Percentiles rank a stretch among this genome's conserved stretches.
Evolutionary conservation across 2,329 filamentous ascomycete genomes (phyloP).

Genomic region (Cordyceps militaris): DNA sequence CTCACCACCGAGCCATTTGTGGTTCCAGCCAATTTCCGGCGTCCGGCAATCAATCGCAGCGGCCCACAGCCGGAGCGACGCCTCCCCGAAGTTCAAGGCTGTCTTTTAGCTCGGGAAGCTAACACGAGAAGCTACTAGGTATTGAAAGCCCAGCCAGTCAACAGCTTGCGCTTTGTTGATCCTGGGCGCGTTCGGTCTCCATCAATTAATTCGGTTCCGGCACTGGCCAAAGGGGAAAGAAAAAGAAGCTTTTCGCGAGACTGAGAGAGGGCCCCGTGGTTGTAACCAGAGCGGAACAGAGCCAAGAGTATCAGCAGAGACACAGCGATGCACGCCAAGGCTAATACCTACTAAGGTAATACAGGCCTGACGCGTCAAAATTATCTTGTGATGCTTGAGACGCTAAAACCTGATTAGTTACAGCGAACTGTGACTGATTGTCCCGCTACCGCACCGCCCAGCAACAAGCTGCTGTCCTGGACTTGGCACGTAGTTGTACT

Average conservation of each 20-base stretch:
- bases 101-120: constrained; percentile 4
- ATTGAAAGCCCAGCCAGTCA: constrained; percentile 2
- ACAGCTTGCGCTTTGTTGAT: constrained; percentile 6
- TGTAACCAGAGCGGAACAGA: background rate
- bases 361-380: background rate
- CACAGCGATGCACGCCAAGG: constrained; percentile 1
- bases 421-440: background rate
- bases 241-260: background rate
- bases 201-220: background rate
- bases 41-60: constrained; percentile 6
- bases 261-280: background rate
- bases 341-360: too few relatives aligned
- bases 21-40: constrained; percentile 11
- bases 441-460: constrained; percentile 10
- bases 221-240: background rate
- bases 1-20: background rate
- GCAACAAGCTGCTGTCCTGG: constrained; percentile 5
- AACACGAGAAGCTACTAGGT: constrained; percentile 3
- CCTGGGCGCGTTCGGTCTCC: background rate
- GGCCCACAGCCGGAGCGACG: background rate
- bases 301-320: too few relatives aligned
- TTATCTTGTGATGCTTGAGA: background rate
- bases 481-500: constrained; percentile 7
- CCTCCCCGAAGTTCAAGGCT: background rate
- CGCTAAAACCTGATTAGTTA: background rate